phyloP scores from a whole-genome alignment of 2,329 filamentous ascomycete genomes.

The Alternaria longipes region DNA sequence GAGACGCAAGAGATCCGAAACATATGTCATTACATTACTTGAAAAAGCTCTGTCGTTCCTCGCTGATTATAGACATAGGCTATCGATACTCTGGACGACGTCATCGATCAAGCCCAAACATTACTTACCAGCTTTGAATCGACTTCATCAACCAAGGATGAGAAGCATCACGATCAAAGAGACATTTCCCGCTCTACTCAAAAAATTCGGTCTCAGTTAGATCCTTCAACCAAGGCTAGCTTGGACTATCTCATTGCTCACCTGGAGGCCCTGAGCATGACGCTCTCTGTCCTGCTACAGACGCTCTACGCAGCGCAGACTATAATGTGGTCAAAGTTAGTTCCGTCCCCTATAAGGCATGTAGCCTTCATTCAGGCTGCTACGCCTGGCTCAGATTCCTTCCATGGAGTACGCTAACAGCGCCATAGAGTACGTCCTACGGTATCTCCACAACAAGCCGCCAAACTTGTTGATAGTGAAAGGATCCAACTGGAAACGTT shows the following conservation, averaged over 20 bases:
- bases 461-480: conserved; percentile 47
- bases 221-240: conserved; percentile 26
- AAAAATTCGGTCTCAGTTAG: conserved; percentile 17
- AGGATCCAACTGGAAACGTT: conserved; percentile 49
- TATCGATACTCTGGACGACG: conserved; percentile 45
- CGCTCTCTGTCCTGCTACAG: conserved; percentile 51
- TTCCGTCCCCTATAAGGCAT: not conserved
- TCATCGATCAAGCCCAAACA: conserved; percentile 42
- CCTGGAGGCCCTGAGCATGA: conserved; percentile 47
- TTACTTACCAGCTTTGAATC: conserved; percentile 42
- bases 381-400: not conserved
- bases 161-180: conserved; percentile 13
- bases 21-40: not conserved
- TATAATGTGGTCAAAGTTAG: conserved; percentile 52
- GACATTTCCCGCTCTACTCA: conserved; percentile 8
- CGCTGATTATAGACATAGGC: conserved; percentile 36
- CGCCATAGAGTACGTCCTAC: conserved; percentile 38
- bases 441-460: conserved; percentile 44
- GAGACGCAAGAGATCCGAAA: not conserved
- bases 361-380: not conserved
- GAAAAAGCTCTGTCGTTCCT: not conserved
- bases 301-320: conserved; percentile 51
- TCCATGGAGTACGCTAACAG: conserved; percentile 4
- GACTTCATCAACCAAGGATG: conserved; percentile 22
- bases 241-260: conserved; percentile 47